Evolutionary conservation across 192 early-diverging fungal species (phyloP).

Genomic region (Radiomyces spectabilis): DNA sequence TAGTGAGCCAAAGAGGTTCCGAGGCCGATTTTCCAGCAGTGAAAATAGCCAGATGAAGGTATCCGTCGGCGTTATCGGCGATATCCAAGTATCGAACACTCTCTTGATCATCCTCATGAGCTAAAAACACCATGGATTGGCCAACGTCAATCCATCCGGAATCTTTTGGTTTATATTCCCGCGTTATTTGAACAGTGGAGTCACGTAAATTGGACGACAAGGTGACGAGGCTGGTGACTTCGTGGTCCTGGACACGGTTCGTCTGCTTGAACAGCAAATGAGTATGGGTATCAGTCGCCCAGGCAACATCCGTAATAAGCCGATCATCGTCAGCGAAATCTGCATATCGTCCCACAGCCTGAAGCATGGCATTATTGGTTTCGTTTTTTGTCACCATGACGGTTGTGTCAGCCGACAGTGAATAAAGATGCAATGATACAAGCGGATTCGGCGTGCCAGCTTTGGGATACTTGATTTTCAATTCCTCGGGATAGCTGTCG

Average conservation of each 20-base stretch:
- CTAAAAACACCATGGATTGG: constrained; percentile 32
- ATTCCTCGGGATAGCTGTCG: constrained; percentile 57
- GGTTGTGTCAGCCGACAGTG: neutral
- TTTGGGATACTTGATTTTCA: constrained; percentile 86
- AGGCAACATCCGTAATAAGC: constrained; percentile 75
- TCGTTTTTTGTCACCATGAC: constrained; percentile 17
- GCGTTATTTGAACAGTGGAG: constrained; percentile 10
- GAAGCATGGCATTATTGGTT: constrained; percentile 8
- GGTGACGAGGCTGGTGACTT: constrained; percentile 57
- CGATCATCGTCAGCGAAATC: constrained; percentile 63
- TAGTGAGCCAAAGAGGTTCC: constrained; percentile 48
- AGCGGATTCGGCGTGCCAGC: constrained; percentile 82
- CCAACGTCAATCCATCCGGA: constrained; percentile 67
- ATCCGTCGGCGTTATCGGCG: constrained; percentile 50
- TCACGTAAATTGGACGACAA: constrained; percentile 28
- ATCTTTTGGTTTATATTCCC: constrained; percentile 59
- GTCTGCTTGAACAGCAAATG: constrained; percentile 68
- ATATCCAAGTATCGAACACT: constrained; percentile 57
- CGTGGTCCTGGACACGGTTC: constrained; percentile 87
- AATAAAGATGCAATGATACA: constrained; percentile 66
- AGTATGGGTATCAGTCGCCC: constrained; percentile 60
- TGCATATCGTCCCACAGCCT: constrained; percentile 9
- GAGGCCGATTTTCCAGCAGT: constrained; percentile 1
- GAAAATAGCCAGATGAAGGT: constrained; percentile 63
- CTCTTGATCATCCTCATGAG: constrained; percentile 14